Conservation (phyloP, 2,329 filamentous ascomycete genomes). For the Metarhizium anisopliae region DNA sequence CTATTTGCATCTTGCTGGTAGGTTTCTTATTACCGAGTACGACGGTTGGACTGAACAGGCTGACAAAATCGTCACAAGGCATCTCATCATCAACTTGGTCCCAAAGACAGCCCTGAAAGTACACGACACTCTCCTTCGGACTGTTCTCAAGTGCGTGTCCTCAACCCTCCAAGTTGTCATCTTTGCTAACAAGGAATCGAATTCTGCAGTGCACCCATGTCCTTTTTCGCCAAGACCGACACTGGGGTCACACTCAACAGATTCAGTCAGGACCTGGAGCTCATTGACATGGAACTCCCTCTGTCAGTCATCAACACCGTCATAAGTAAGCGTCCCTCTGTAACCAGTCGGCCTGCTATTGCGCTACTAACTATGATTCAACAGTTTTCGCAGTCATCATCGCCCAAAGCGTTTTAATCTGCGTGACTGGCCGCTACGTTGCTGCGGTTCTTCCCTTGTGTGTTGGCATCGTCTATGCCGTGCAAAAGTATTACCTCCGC, state of each 20-base stretch:
- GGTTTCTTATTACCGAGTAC: too few species aligned
- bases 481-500: slow-evolving; percentile 18
- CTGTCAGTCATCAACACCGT: neutral
- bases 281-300: slow-evolving; percentile 5
- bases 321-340: neutral
- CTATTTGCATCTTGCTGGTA: too few species aligned
- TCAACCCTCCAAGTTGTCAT: too few species aligned
- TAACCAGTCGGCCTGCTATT: neutral
- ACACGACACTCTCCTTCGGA: neutral
- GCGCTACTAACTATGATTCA: too few species aligned
- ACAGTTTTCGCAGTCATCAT: neutral
- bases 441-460: slow-evolving; percentile 38
- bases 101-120: too few species aligned
- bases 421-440: slow-evolving; percentile 28
- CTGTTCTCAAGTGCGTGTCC: neutral
- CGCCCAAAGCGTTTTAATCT: slow-evolving; percentile 24
- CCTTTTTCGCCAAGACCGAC: neutral
- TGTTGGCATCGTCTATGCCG: slow-evolving; percentile 14
- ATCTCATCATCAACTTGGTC: too few species aligned
- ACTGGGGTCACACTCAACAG: neutral
- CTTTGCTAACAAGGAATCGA: too few species aligned
- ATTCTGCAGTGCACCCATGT: neutral
- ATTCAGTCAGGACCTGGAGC: slow-evolving; percentile 9
- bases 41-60: too few species aligned
- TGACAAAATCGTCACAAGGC: too few species aligned